A percentile compares a stretch with the other conserved stretches of the same genome.
Conservation (phyloP, 2,329 filamentous ascomycete genomes). For the Penicillium griseofulvum region DNA sequence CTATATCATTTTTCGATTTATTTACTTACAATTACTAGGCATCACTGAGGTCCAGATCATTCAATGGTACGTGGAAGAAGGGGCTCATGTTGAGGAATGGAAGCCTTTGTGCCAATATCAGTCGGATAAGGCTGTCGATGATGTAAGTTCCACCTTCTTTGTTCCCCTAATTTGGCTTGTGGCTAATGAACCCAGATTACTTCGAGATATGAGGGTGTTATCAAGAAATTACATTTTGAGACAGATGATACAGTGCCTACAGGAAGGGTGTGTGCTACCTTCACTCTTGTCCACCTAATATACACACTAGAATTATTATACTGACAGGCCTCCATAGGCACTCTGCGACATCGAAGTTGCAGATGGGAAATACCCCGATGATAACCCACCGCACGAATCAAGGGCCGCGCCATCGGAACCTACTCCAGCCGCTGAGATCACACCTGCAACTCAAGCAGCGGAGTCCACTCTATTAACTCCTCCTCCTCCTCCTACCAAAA, state of each 20-base stretch:
- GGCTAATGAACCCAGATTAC: slow-evolving; percentile 70
- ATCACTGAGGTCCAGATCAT: slow-evolving; percentile 99
- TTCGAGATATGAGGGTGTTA: slow-evolving; percentile 88
- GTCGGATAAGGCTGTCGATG: slow-evolving; percentile 83
- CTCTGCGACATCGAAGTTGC: slow-evolving; percentile 94
- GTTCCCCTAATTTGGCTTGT: not conserved
- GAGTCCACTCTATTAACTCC: slow-evolving; percentile 17
- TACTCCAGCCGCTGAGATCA: slow-evolving; percentile 11
- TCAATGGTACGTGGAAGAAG: slow-evolving; percentile 98
- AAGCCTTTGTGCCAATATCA: slow-evolving; percentile 97
- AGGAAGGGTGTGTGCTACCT: slow-evolving; percentile 56
- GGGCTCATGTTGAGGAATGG: slow-evolving; percentile 94
- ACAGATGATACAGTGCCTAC: slow-evolving; percentile 95
- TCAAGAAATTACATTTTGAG: slow-evolving; percentile 95
- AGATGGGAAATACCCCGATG: slow-evolving; percentile 66
- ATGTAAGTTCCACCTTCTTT: slow-evolving; percentile 41
- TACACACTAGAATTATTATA: not conserved
- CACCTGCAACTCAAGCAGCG: slow-evolving; percentile 12
- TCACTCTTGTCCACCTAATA: not conserved
- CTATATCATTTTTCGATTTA: not conserved
- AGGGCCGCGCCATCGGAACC: slow-evolving; percentile 26
- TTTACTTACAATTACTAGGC: slow-evolving; percentile 53
- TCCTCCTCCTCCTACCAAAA: slow-evolving; percentile 6
- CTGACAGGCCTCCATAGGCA: slow-evolving; percentile 52
- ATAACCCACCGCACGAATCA: slow-evolving; percentile 39